phyloP scores from a whole-genome alignment of 192 early-diverging fungal genomes.

The Podochytrium sp. region DNA sequence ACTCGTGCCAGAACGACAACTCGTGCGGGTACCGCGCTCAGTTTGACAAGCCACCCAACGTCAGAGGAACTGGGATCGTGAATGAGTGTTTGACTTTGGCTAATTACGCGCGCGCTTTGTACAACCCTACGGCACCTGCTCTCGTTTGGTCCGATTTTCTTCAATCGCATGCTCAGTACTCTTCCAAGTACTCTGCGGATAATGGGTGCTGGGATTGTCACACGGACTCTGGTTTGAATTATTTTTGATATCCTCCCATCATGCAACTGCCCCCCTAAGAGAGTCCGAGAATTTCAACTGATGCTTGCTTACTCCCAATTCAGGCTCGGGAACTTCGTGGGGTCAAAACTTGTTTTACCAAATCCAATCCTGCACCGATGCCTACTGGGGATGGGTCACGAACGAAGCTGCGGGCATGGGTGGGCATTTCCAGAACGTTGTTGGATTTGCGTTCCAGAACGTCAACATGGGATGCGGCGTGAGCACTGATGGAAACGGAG shows the following conservation, averaged over 20 bases:
- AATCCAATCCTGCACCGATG: background rate
- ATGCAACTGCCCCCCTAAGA: background rate
- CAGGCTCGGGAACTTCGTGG: constrained; percentile 1
- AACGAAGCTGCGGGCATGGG: constrained; percentile 15
- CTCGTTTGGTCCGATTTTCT: background rate
- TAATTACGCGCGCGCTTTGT: constrained; percentile 10
- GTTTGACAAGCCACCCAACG: constrained; percentile 10
- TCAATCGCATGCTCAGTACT: background rate
- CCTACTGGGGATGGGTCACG: constrained; percentile 21
- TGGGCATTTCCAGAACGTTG: constrained; percentile 11
- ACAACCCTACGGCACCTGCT: background rate
- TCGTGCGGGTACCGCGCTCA: too few species aligned
- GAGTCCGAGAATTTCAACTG: background rate
- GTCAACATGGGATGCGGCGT: background rate
- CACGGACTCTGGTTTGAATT: too few species aligned
- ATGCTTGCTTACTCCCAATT: too few species aligned
- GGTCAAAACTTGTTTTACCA: constrained; percentile 12
- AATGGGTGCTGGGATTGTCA: constrained; percentile 8
- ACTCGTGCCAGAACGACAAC: too few species aligned
- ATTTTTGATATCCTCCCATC: background rate
- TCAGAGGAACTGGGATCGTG: background rate
- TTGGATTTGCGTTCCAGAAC: constrained; percentile 8
- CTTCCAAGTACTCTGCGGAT: background rate
- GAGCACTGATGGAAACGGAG: background rate
- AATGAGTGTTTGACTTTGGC: background rate